A percentile compares a stretch with the other conserved stretches of the same genome.
phyloP scores from a whole-genome alignment of 257 asterid species.

The Lavandula angustifolia region DNA sequence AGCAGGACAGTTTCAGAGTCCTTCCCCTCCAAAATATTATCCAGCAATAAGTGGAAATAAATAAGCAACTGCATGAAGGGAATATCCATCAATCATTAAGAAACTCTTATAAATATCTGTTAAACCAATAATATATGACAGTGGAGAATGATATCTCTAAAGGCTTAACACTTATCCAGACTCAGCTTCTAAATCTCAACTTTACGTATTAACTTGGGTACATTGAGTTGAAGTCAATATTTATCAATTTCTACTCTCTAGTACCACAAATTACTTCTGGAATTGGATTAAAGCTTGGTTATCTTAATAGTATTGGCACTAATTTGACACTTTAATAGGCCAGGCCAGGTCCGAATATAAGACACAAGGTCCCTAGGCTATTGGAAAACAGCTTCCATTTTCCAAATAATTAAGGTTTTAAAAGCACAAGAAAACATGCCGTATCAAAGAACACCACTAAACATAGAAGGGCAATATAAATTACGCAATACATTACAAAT shows the following conservation, averaged over 20 bases:
- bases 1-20: constrained; percentile 63
- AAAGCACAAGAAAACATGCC: neutral
- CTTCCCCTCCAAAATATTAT: constrained; percentile 84
- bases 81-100: too few relatives aligned
- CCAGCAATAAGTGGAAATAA: constrained; percentile 73
- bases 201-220: neutral
- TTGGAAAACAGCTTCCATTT: neutral
- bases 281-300: constrained; percentile 4
- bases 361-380: too few relatives aligned
- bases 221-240: neutral
- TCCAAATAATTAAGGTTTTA: neutral
- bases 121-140: neutral
- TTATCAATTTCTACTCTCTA: neutral
- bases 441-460: constrained; percentile 3
- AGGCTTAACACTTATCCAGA: too few relatives aligned
- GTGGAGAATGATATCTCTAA: neutral
- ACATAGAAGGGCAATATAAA: neutral
- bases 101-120: neutral
- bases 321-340: neutral
- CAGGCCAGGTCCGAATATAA: neutral
- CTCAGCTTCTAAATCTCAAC: neutral
- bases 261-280: neutral
- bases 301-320: too few relatives aligned
- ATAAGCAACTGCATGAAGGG: too few relatives aligned
- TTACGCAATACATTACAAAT: too few relatives aligned